Evolutionary conservation across 106 monocot species (phyloP).

Genomic region (Phalaenopsis equestris): DNA sequence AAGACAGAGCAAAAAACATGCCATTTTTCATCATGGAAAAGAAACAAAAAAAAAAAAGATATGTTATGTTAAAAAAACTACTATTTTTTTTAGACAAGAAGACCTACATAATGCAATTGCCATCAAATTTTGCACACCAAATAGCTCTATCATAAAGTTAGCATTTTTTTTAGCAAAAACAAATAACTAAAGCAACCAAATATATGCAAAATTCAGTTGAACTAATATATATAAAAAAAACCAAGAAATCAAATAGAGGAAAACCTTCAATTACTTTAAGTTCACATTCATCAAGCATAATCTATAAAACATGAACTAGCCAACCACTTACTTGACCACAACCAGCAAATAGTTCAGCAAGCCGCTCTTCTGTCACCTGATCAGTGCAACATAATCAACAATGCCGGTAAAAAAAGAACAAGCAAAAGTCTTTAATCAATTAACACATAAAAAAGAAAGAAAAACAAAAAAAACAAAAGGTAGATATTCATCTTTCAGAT

Average conservation of each 20-base stretch:
- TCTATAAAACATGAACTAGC: neutral
- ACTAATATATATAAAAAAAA: neutral
- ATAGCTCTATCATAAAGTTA: neutral
- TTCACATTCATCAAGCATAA: neutral
- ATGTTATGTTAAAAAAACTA: neutral
- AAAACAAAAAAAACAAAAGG: neutral
- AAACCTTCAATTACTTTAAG: neutral
- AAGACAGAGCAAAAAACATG: neutral
- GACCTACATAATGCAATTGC: neutral
- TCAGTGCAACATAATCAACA: constrained; percentile 2
- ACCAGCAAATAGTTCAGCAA: constrained; percentile 61
- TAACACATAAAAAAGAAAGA: constrained; percentile 1
- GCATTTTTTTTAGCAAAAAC: neutral
- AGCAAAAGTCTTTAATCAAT: constrained; percentile 12
- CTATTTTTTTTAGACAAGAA: neutral
- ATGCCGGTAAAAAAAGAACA: neutral
- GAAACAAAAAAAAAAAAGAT: neutral
- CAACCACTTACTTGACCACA: constrained; percentile 70
- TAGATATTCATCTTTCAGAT: neutral
- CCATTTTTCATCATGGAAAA: no score
- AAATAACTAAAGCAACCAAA: neutral
- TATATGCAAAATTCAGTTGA: neutral
- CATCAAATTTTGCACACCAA: neutral
- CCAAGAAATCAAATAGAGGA: neutral
- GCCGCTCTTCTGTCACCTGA: constrained; percentile 87